Base-by-base conservation (phyloP, 208 protist species). In the Jaenimonas drosophilae region DNA sequence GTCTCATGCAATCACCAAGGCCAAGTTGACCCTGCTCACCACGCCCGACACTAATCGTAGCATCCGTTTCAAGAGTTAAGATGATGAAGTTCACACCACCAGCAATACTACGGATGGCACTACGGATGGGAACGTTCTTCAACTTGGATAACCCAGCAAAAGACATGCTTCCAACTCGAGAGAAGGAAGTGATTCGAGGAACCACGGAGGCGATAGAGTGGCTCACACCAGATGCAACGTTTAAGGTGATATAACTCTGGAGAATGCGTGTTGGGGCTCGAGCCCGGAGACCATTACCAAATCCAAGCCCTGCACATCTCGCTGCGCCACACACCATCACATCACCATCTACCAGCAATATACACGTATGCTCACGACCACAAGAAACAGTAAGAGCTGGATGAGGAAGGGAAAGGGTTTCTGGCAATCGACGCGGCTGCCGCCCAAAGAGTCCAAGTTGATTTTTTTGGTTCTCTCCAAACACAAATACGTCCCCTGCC, bases 271-370 rank as follows among this genome's bases (percentile, higher is more conserved):
- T 38, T 12, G 75, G 65, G 16, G 62, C 55, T 17, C 30, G 39
- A 33, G 72, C 32, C 4, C 52, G 53, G 4, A 41, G 41, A n/a
- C 76, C 70, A 34, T 57, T 49, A 16, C 75, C 73, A 7, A 76
- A 43, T 24, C 68, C 75, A 27, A 64, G 39, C 21, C 83, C 83
- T 43, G 33, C 56, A 5, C 49, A 62, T 14, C 59, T 57, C 26
- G 67, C 31, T 14, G 61, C 63, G 7, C 84, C 84, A 49, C 72
- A 86, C 21, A 56, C 61, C 43, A 92, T 63, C 1, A 92, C 44
- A 49, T 92, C 84, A 38, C 84, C 84, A 48, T 74, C 65, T 17
- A 59, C 48, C 3, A 88, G 51, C 29, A 92, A 54, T 7, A 88
- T 46, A 40, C 54, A 76, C 14, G 83, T 87, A 60, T 77, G 63